A percentile compares a stretch with the other conserved stretches of the same genome.
Conservation (phyloP, 441 rosid genomes). For the Erodium texanum region DNA sequence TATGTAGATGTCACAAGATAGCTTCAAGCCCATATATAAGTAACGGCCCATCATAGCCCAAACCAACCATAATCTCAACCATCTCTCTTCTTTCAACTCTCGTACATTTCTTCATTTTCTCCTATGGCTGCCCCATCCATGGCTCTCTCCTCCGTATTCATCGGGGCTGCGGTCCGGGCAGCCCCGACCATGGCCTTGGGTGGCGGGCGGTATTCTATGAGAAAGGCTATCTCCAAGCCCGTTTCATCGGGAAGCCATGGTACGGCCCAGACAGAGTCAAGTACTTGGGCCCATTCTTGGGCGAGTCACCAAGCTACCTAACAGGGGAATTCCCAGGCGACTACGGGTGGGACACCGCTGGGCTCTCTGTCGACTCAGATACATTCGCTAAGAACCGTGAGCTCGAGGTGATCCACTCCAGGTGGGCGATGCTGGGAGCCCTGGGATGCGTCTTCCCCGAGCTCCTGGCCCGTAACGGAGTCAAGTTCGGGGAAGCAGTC, state of each 20-base stretch:
- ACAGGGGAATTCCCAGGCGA: constrained; percentile 20
- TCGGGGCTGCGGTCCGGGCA: constrained; percentile 12
- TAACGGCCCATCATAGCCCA: too few species aligned
- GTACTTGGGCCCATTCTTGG: constrained; percentile 21
- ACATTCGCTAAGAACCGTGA: neutral
- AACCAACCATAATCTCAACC: too few species aligned
- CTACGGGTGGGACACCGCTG: constrained; percentile 5
- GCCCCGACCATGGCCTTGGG: constrained; percentile 6
- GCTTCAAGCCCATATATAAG: too few species aligned
- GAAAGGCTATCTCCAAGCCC: constrained; percentile 9
- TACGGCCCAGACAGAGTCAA: constrained; percentile 20
- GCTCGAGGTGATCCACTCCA: neutral
- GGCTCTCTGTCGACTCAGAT: neutral
- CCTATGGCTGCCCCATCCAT: constrained; percentile 17
- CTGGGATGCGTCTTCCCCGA: neutral
- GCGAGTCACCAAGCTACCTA: constrained; percentile 18
- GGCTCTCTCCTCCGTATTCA: constrained; percentile 16
- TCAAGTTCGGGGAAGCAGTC: too few species aligned
- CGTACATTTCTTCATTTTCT: too few species aligned
- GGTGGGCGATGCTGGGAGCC: neutral
- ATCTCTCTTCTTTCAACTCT: too few species aligned
- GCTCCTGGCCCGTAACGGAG: neutral
- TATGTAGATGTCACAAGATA: too few species aligned
- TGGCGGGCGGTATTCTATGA: constrained; percentile 12
- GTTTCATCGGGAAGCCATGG: constrained; percentile 18